These are phyloP conservation scores for Phytophthora sojae DNA, from an alignment of 352 stramenopile species.

Conservation along the genomic window DNA sequence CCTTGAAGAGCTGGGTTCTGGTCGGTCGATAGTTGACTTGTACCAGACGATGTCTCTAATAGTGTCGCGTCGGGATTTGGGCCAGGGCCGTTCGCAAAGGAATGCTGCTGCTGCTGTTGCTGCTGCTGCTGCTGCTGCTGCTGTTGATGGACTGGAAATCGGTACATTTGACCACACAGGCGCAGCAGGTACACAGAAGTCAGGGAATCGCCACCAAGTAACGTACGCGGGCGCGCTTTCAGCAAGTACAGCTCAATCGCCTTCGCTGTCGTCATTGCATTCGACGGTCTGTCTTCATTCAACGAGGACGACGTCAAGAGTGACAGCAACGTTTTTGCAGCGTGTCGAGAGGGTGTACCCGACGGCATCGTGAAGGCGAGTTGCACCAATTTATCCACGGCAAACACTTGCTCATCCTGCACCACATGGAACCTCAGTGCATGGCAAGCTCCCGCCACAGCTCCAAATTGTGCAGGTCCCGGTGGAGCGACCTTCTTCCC, in stretches of 20 bases:
- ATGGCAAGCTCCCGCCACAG: conserved; percentile 62
- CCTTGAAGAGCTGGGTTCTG: conserved; percentile 48
- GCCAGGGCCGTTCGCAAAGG: conserved; percentile 18
- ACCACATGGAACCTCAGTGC: conserved; percentile 62
- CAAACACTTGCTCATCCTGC: conserved; percentile 31
- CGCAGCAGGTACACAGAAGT: conserved; percentile 74
- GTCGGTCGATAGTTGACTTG: conserved; percentile 6
- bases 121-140: conserved; percentile 18
- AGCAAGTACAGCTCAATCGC: conserved; percentile 64
- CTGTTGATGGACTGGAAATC: conserved; percentile 43
- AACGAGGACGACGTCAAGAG: conserved; percentile 49
- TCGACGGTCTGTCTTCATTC: conserved; percentile 31
- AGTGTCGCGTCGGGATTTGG: conserved; percentile 2
- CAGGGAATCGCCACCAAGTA: conserved; percentile 60
- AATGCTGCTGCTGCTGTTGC: not conserved
- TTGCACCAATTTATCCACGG: conserved; percentile 63
- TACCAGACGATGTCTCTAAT: conserved; percentile 4
- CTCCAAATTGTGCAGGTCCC: conserved; percentile 51
- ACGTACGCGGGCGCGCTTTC: conserved; percentile 49
- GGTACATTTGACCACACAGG: conserved; percentile 65
- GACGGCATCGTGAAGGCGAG: conserved; percentile 57
- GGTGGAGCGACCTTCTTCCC: conserved; percentile 52
- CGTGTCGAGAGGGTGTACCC: conserved; percentile 60
- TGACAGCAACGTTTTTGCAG: conserved; percentile 56
- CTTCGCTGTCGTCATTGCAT: conserved; percentile 36